Evolutionary conservation across 768 basidiomycete species (phyloP).

Genomic region (Termitomyces heimii): DNA sequence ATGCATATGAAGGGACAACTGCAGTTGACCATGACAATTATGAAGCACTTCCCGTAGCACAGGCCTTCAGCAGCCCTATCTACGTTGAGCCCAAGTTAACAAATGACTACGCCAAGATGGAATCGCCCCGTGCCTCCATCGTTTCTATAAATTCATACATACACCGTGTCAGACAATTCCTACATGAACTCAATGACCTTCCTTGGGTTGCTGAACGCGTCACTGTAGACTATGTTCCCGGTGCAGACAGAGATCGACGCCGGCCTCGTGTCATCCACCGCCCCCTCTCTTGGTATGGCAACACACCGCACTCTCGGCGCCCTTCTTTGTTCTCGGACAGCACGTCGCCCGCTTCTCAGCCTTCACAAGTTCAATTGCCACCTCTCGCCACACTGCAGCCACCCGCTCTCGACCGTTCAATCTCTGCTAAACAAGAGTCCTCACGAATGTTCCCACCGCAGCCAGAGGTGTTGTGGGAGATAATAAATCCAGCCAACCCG

Average conservation of each 20-base stretch:
- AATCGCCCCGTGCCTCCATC: slow-evolving; percentile 17
- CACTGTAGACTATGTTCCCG: slow-evolving; percentile 26
- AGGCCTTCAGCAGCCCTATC: slow-evolving; percentile 16
- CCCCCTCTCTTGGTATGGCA: slow-evolving; percentile 13
- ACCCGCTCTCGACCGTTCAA: not conserved
- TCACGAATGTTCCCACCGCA: not conserved
- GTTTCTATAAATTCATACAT: slow-evolving; percentile 23
- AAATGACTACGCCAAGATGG: slow-evolving; percentile 30
- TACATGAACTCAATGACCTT: slow-evolving; percentile 25
- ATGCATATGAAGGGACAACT: slow-evolving; percentile 7
- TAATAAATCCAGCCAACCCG: not conserved
- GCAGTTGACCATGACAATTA: slow-evolving; percentile 8
- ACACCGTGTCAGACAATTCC: slow-evolving; percentile 22
- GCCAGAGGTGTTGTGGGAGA: not conserved
- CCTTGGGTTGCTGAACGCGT: slow-evolving; percentile 30
- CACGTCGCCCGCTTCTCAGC: slow-evolving; percentile 7
- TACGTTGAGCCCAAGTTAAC: slow-evolving; percentile 21
- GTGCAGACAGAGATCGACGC: slow-evolving; percentile 11
- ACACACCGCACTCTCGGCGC: slow-evolving; percentile 1
- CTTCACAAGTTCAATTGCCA: not conserved
- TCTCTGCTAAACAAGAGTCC: not conserved
- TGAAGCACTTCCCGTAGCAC: not conserved
- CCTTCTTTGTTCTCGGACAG: slow-evolving; percentile 9
- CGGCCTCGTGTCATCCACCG: slow-evolving; percentile 5
- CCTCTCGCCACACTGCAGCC: not conserved